Conservation (phyloP, 2,329 filamentous ascomycete species). For the Chaetomiaceae sp. region DNA sequence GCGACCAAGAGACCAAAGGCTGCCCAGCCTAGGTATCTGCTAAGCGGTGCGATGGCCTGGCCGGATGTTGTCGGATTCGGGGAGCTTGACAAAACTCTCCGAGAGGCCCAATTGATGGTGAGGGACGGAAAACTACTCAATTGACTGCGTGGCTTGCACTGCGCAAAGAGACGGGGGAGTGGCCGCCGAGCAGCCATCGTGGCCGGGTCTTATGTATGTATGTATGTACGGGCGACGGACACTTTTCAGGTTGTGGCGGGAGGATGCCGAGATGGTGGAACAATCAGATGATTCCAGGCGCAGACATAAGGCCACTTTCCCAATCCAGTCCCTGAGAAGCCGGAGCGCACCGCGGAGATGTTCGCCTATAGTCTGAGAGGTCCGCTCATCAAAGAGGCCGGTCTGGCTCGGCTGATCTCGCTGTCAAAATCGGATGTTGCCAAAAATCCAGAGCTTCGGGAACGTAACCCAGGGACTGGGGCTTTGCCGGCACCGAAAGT, state of each 20-base stretch:
- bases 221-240: too few species aligned
- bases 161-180: conserved; percentile 23
- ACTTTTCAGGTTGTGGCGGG: too few species aligned
- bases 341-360: conserved; percentile 17
- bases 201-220: conserved; percentile 14
- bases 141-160: conserved; percentile 24
- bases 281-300: conserved; percentile 26
- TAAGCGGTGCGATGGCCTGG: conserved; percentile 10
- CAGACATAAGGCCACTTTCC: conserved; percentile 28
- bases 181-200: conserved; percentile 27
- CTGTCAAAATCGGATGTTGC: conserved; percentile 24
- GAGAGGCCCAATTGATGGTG: conserved; percentile 4
- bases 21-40: conserved; percentile 30
- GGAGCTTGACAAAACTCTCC: conserved; percentile 21
- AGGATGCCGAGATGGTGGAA: conserved; percentile 1
- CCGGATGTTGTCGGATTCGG: conserved; percentile 7
- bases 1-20: conserved; percentile 47
- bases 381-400: not conserved
- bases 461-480: conserved; percentile 10
- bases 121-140: conserved; percentile 9
- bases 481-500: conserved; percentile 12
- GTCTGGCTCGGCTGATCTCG: conserved; percentile 22
- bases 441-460: conserved; percentile 15
- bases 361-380: not conserved
- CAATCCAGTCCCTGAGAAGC: conserved; percentile 1